Evolutionary conservation across 2,329 filamentous ascomycete genomes (phyloP).

Genomic region (Aureobasidium sp.): DNA sequence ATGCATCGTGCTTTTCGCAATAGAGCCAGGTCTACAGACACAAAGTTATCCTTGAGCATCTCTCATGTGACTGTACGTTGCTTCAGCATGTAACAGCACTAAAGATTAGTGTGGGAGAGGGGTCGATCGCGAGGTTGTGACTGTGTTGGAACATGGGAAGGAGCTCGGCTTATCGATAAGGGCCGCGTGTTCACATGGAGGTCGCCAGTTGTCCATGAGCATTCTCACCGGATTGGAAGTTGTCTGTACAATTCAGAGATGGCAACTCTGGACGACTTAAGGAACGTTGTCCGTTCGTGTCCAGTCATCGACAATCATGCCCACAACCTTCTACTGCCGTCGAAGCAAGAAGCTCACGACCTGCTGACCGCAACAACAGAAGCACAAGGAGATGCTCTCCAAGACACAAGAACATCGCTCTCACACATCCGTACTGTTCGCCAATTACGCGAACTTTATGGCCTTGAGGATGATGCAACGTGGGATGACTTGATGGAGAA

Average conservation of each 20-base stretch:
- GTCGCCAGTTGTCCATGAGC: not conserved
- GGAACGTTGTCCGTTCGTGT: slow-evolving; percentile 22
- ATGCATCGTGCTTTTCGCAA: too few relatives aligned
- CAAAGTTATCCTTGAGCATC: too few relatives aligned
- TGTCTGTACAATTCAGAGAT: not conserved
- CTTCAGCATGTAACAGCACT: too few relatives aligned
- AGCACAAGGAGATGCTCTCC: slow-evolving; percentile 61
- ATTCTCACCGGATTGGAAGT: not conserved
- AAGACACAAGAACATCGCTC: slow-evolving; percentile 55
- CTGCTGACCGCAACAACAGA: slow-evolving; percentile 64
- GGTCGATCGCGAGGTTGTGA: too few relatives aligned
- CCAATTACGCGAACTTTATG: slow-evolving; percentile 60
- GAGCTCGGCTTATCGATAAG: not conserved
- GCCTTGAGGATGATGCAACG: slow-evolving; percentile 48
- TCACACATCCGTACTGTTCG: slow-evolving; percentile 63
- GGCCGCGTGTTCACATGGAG: not conserved
- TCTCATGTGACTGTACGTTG: too few relatives aligned
- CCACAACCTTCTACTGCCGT: slow-evolving; percentile 57
- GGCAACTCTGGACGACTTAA: slow-evolving; percentile 22
- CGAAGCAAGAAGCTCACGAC: slow-evolving; percentile 43
- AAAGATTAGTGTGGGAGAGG: too few relatives aligned
- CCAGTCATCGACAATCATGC: slow-evolving; percentile 70
- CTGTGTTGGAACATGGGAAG: too few relatives aligned
- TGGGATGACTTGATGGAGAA: slow-evolving; percentile 53
- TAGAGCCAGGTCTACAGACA: too few relatives aligned